These are phyloP conservation scores for Aspergillus sp. DNA, from an alignment of 2,329 filamentous ascomycete species.

Conservation along the genomic window DNA sequence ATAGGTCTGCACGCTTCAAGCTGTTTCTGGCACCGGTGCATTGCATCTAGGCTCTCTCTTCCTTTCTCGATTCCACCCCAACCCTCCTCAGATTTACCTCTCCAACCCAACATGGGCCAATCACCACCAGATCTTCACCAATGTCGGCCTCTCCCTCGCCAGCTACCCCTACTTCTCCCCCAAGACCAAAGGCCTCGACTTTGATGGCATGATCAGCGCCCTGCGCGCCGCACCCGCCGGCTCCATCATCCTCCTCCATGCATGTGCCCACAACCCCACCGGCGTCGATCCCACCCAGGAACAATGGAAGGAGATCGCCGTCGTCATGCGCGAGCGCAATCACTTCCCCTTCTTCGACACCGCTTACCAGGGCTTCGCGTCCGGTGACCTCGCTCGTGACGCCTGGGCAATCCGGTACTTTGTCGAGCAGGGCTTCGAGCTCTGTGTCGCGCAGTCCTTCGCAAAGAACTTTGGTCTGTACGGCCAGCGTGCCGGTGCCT, in stretches of 20 bases:
- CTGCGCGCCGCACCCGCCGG: constrained; percentile 68
- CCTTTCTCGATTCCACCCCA: constrained; percentile 82
- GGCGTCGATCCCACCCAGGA: constrained; percentile 90
- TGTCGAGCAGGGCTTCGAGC: constrained; percentile 80
- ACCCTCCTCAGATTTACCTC: constrained; percentile 70
- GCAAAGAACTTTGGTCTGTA: constrained; percentile 76
- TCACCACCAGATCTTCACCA: constrained; percentile 97
- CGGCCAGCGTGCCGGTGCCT: constrained; percentile 90
- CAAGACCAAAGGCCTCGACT: constrained; percentile 84
- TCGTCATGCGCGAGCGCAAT: constrained; percentile 67
- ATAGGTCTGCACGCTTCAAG: constrained; percentile 72
- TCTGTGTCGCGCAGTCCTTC: constrained; percentile 56
- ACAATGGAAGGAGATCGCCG: constrained; percentile 89
- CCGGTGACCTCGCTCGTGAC: constrained; percentile 78
- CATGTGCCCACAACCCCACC: constrained; percentile 96
- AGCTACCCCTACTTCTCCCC: constrained; percentile 93
- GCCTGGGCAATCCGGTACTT: constrained; percentile 94
- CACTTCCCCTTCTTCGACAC: constrained; percentile 99
- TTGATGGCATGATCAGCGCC: constrained; percentile 75
- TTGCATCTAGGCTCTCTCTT: constrained; percentile 91
- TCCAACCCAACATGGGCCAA: constrained; percentile 97
- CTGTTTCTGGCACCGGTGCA: constrained; percentile 94
- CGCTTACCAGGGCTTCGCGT: constrained; percentile 96
- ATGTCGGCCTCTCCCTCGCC: constrained; percentile 72
- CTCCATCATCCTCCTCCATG: constrained; percentile 86